phyloP scores from a whole-genome alignment of 1,284 basidiomycete genomes.

The Ceratobasidium sp. region DNA sequence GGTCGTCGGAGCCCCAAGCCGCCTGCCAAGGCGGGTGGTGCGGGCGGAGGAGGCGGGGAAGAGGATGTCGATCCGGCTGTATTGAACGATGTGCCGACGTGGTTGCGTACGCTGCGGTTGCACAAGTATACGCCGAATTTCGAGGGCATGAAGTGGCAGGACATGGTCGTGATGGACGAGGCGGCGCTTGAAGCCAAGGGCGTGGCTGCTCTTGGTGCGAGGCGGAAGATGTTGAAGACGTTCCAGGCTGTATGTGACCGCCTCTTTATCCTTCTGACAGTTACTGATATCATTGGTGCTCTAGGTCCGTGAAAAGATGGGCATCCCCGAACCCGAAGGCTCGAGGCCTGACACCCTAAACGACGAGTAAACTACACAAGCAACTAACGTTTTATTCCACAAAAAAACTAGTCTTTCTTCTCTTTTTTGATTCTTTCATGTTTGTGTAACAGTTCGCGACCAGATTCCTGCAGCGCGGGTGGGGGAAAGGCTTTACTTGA shows the following conservation, averaged over 20 bases:
- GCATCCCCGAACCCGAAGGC: slow-evolving; percentile 60
- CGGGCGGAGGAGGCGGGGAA: slow-evolving; percentile 58
- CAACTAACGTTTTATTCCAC: neutral
- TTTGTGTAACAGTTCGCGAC: neutral
- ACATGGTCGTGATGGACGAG: slow-evolving; percentile 94
- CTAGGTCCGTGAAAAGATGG: slow-evolving; percentile 74
- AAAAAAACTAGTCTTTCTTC: slow-evolving; percentile 64
- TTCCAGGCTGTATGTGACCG: slow-evolving; percentile 68
- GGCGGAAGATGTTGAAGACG: slow-evolving; percentile 97
- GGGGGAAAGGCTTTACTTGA: too few relatives aligned
- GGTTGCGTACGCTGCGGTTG: slow-evolving; percentile 92
- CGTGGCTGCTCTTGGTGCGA: slow-evolving; percentile 93
- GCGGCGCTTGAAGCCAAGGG: slow-evolving; percentile 89
- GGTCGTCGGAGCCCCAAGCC: slow-evolving; percentile 56
- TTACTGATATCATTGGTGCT: neutral
- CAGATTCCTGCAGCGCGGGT: too few relatives aligned
- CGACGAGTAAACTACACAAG: slow-evolving; percentile 6
- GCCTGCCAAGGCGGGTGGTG: slow-evolving; percentile 57
- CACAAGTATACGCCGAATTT: slow-evolving; percentile 99
- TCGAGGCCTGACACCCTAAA: slow-evolving; percentile 9
- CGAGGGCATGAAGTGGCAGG: slow-evolving; percentile 88
- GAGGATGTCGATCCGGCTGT: slow-evolving; percentile 91
- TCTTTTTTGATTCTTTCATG: neutral
- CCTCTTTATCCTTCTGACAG: slow-evolving; percentile 76
- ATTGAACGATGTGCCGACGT: slow-evolving; percentile 87